These are phyloP conservation scores for Aspergillus intermedius DNA, from an alignment of 2,329 filamentous ascomycete genomes.

Conservation along the genomic window DNA sequence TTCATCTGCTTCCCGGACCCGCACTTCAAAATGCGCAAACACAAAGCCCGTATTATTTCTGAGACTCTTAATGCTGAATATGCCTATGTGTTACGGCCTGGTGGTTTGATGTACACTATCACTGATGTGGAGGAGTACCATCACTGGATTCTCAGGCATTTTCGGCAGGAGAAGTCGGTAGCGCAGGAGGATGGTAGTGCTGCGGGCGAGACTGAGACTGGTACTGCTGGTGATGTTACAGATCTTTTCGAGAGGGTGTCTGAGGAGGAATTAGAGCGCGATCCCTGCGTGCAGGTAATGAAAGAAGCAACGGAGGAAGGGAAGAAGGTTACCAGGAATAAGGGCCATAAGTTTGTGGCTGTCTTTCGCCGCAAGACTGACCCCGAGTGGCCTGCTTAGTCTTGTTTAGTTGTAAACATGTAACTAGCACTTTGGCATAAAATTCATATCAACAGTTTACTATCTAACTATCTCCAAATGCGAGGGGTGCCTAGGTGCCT, in stretches of 20 bases:
- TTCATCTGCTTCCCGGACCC: constrained; percentile 98
- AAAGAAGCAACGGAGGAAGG: constrained; percentile 84
- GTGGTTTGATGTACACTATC: constrained; percentile 89
- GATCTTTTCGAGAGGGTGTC: constrained; percentile 68
- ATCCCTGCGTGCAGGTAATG: constrained; percentile 58
- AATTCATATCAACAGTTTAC: neutral
- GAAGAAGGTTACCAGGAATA: constrained; percentile 90
- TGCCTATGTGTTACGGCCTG: constrained; percentile 74
- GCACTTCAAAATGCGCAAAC: constrained; percentile 95
- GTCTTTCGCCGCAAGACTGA: constrained; percentile 76
- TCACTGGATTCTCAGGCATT: constrained; percentile 85
- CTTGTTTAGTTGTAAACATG: neutral
- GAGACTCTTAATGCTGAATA: constrained; percentile 87
- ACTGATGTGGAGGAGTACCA: constrained; percentile 95
- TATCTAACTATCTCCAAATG: neutral
- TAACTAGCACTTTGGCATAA: too few relatives aligned
- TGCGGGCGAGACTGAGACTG: constrained; percentile 64
- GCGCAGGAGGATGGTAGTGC: constrained; percentile 53
- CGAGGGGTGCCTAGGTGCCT: too few relatives aligned
- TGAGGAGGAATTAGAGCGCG: constrained; percentile 48
- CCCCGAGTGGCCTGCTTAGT: constrained; percentile 57
- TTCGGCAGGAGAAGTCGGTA: constrained; percentile 53
- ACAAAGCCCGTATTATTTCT: constrained; percentile 92
- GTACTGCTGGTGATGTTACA: constrained; percentile 57
- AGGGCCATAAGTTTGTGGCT: constrained; percentile 84